Base-by-base conservation (phyloP, 2,329 filamentous ascomycete genomes). In the Talaromyces sp. region DNA sequence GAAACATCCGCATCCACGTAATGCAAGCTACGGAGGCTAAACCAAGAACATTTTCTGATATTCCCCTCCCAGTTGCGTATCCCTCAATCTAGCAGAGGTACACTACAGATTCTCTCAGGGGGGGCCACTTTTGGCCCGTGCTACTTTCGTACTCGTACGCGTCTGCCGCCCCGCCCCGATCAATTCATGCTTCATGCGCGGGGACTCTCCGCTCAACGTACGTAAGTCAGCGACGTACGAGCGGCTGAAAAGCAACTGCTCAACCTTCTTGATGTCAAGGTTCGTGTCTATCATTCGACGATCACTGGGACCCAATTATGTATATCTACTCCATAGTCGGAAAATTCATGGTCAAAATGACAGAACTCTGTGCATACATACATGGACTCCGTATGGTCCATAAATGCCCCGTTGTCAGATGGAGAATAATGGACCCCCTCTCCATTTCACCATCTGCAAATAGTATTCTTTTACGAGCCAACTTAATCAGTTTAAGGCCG, bases 71-170 rank as follows among this genome's bases (percentile, higher is more conserved):
- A 45, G 29, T 29, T 46, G 43, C 43, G 43, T 46, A 46, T 4
- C 24, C 24, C 9, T 27, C 24, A 27, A 27, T 27, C 24, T 27
- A 27, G 9, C n/a, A 27, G 24, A 27, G 24, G 24, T 27, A 27
- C 9, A 27, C 9, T 27, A 27, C 24, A 27, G 24, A 27, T 27
- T 9, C 43, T 45, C 49, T 52, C 43, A 39, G 37, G 50, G 47
- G 42, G 42, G 19, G 41, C 41, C 43, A 46, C 30, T 36, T 30
- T 35, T 51, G 50, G 51, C 41, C 49, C 57, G 57, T 57, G 47
- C 55, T 24, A 51, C 47, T 35, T 17, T 61, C 58, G 40, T 56
- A 61, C 56, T 63, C 60, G 60, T 64, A 64, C 54, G 58, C 53
- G 47, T 59, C 41, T 46, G 47, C 54, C 58, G 60, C 56, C 61